phyloP scores from a whole-genome alignment of 2,329 filamentous ascomycete species.

The Madurella fahalii region DNA sequence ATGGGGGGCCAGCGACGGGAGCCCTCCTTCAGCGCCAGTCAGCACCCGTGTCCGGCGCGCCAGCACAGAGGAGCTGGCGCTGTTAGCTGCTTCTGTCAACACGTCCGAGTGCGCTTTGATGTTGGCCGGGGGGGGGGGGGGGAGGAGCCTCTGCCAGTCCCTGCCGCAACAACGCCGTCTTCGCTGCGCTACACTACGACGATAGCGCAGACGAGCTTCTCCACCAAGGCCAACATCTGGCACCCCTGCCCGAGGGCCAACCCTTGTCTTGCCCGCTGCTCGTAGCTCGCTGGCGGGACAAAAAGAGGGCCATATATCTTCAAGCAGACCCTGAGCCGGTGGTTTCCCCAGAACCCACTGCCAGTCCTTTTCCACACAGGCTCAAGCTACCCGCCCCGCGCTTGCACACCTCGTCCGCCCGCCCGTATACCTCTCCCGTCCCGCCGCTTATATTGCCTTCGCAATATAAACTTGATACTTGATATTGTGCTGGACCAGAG shows the following conservation, averaged over 20 bases:
- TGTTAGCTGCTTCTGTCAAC: slow-evolving; percentile 4
- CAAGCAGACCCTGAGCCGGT: slow-evolving; percentile 23
- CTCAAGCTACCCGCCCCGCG: slow-evolving; percentile 16
- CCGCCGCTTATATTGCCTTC: slow-evolving; percentile 38
- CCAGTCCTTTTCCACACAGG: slow-evolving; percentile 14
- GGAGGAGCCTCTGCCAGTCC: slow-evolving; percentile 7
- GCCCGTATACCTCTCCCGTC: slow-evolving; percentile 30
- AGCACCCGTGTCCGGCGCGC: slow-evolving; percentile 1
- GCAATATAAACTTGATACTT: slow-evolving; percentile 42
- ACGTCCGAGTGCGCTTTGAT: slow-evolving; percentile 10
- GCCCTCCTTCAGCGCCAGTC: slow-evolving; percentile 5
- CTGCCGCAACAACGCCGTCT: slow-evolving; percentile 6
- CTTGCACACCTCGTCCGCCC: slow-evolving; percentile 15
- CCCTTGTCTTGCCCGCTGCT: slow-evolving; percentile 19
- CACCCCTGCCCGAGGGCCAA: slow-evolving; percentile 24
- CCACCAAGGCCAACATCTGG: slow-evolving; percentile 22
- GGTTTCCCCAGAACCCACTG: slow-evolving; percentile 24
- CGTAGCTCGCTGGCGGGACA: slow-evolving; percentile 17
- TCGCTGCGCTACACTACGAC: slow-evolving; percentile 7
- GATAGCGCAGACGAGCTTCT: slow-evolving; percentile 20
- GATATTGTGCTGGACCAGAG: slow-evolving; percentile 39
- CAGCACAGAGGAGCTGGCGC: slow-evolving; percentile 3
- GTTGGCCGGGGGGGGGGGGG: neutral
- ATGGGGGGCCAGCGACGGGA: neutral
- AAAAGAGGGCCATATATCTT: slow-evolving; percentile 28